phyloP scores from a whole-genome alignment of 345 rosid genomes.

The Arabidopsis suecica region DNA sequence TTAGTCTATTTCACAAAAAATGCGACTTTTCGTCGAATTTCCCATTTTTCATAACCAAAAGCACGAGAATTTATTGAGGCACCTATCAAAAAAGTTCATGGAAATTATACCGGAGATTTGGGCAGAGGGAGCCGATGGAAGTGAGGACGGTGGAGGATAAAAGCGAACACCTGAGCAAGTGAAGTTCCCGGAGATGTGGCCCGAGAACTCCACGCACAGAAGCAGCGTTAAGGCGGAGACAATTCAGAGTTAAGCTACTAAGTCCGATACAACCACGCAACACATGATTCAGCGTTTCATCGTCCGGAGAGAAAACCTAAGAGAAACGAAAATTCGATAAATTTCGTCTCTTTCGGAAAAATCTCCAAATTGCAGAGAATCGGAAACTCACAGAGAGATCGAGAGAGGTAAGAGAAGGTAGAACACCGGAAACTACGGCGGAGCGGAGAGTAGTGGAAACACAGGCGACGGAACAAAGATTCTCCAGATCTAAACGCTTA shows the following conservation, averaged over 20 bases:
- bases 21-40: not conserved
- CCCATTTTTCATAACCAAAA: constrained; percentile 1
- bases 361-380: not conserved
- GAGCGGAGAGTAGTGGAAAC: constrained; percentile 55
- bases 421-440: constrained; percentile 50
- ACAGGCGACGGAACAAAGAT: constrained; percentile 59
- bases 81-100: not conserved
- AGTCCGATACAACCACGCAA: constrained; percentile 46
- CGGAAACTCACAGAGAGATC: constrained; percentile 50
- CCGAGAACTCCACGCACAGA: constrained; percentile 45
- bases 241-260: constrained; percentile 51
- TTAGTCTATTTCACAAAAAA: not conserved
- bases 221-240: constrained; percentile 52
- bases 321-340: not conserved
- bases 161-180: constrained; percentile 53
- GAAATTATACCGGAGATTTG: constrained; percentile 57
- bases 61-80: not conserved
- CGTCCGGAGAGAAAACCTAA: constrained; percentile 54
- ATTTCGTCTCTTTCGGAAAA: not conserved
- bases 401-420: constrained; percentile 53
- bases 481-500: constrained; percentile 54
- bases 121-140: constrained; percentile 54
- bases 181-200: constrained; percentile 51
- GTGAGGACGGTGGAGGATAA: constrained; percentile 47
- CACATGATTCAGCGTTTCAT: constrained; percentile 46